These are phyloP conservation scores for Fusarium liriodendri DNA, from an alignment of 2,329 filamentous ascomycete genomes.

Conservation along the genomic window DNA sequence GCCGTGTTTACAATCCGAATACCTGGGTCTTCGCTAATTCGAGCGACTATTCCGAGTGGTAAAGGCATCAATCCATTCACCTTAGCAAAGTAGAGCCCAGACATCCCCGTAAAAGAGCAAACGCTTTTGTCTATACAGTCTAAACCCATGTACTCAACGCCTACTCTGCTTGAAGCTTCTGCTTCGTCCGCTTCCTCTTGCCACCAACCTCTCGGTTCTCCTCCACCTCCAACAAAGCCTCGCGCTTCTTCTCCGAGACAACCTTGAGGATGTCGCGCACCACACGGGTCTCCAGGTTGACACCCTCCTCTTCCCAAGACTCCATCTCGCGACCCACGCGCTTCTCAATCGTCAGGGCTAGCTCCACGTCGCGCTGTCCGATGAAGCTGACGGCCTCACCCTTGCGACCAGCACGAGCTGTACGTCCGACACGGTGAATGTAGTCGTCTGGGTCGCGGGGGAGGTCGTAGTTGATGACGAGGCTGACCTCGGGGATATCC, in stretches of 20 bases:
- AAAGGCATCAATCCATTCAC: no score
- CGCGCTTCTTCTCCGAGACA: slow-evolving; percentile 95
- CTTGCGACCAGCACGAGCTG: slow-evolving; percentile 86
- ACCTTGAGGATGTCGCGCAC: slow-evolving; percentile 86
- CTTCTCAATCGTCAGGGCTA: slow-evolving; percentile 90
- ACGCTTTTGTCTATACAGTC: slow-evolving; percentile 24
- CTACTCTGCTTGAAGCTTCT: slow-evolving; percentile 61
- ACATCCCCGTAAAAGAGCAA: slow-evolving; percentile 9
- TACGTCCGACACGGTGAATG: slow-evolving; percentile 95
- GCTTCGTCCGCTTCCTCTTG: slow-evolving; percentile 75
- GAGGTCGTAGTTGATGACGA: slow-evolving; percentile 96
- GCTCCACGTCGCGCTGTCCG: slow-evolving; percentile 90
- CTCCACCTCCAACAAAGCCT: slow-evolving; percentile 90
- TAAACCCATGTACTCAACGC: neutral
- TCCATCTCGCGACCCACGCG: slow-evolving; percentile 85
- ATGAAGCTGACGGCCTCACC: slow-evolving; percentile 90
- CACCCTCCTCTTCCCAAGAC: slow-evolving; percentile 88
- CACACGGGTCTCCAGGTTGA: slow-evolving; percentile 93
- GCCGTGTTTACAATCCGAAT: no score
- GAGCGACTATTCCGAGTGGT: no score
- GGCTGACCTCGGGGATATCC: slow-evolving; percentile 90
- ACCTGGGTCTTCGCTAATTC: no score
- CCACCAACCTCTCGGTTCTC: slow-evolving; percentile 91
- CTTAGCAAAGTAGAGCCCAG: no score
- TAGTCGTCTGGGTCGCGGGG: slow-evolving; percentile 98